Evolutionary conservation across 352 stramenopile genomes (phyloP).

Genomic region (Phytophthora pistaciae): DNA sequence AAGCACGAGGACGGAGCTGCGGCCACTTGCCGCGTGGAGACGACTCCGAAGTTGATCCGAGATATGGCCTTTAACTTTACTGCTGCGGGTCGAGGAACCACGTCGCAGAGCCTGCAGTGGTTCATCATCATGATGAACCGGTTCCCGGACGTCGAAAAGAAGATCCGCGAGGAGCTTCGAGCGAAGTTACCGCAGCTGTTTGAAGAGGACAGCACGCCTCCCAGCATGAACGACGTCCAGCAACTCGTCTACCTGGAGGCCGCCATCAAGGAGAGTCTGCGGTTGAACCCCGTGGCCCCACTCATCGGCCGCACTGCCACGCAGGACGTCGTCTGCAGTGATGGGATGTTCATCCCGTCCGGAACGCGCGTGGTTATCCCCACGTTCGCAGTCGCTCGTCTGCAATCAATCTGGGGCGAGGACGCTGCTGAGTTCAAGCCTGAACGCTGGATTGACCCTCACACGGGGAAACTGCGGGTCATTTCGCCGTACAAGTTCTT

Average conservation of each 20-base stretch:
- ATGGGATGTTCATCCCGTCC: slow-evolving; percentile 67
- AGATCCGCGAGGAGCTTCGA: slow-evolving; percentile 63
- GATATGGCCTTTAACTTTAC: slow-evolving; percentile 83
- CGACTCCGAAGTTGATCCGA: slow-evolving; percentile 55
- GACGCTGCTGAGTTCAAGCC: slow-evolving; percentile 74
- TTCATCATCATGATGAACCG: slow-evolving; percentile 81
- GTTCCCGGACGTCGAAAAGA: slow-evolving; percentile 49
- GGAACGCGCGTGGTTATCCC: slow-evolving; percentile 64
- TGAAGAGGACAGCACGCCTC: slow-evolving; percentile 21
- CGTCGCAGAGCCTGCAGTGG: slow-evolving; percentile 67
- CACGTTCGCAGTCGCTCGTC: slow-evolving; percentile 64
- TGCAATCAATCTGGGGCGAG: slow-evolving; percentile 63
- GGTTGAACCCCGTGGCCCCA: slow-evolving; percentile 68
- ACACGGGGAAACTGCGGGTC: slow-evolving; percentile 36
- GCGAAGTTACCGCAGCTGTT: slow-evolving; percentile 48
- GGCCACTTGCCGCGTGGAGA: slow-evolving; percentile 18
- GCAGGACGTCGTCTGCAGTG: slow-evolving; percentile 60
- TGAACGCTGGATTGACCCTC: slow-evolving; percentile 70
- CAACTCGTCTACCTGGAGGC: slow-evolving; percentile 74
- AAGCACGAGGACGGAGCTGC: slow-evolving; percentile 21
- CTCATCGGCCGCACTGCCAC: slow-evolving; percentile 56
- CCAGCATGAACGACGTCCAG: slow-evolving; percentile 54
- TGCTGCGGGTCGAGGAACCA: slow-evolving; percentile 78
- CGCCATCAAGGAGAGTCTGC: slow-evolving; percentile 70
- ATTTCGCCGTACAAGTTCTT: slow-evolving; percentile 77